Evolutionary conservation across 495 filamentous ascomycete species (phyloP), one percentile per base, ranked within the genome.

Genomic region (Jackrogersella multiformis): DNA sequence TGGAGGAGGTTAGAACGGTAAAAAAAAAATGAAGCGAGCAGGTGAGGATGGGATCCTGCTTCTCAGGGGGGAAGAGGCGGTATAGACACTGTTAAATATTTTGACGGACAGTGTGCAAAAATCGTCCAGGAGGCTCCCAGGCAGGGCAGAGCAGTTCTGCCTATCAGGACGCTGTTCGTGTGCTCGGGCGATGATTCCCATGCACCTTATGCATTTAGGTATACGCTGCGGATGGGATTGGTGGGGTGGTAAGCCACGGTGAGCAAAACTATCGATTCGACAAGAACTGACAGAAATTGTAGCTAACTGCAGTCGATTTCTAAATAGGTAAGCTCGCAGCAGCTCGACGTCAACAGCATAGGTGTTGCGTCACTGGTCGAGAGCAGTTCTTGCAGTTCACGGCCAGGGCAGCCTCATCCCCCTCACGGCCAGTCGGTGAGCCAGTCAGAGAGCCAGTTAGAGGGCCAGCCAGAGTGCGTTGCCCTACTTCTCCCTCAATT

Each of bases 171-270:
- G n/a, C 32, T 36, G 55, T 52, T 59, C 56, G 67, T 65, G 61
- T 62, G 61, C 61, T 61, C 61, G 67, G 67, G 67, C 67, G 41
- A 66, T 49, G 30, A 56, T 52, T 66, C 41, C 67, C 67, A 61
- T 70, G 67, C 57, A 65, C 42, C 15, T 62, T 66, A 62, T 70
- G 67, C 67, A 65, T 66, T 36, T 12, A 26, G 34, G 35, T 58
- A 66, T 66, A 70, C 61, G 61, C 41, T 20, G 56, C 46, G 28
- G 53, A 54, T 61, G 61, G 44, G 61, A 70, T 66, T 70, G 67
- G 67, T 59, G 61, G 67, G 61, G 66, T 65, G n/a, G 61, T 59
- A 62, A 70, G 57, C 61, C 67, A 70, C 52, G 57, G 67, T 62
- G 62, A 70, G 39, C 57, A 62, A 61, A 62, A 52, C 28, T 35